Conservation (phyloP, 78 protist genomes). For the Cavenderia fasciculata region DNA sequence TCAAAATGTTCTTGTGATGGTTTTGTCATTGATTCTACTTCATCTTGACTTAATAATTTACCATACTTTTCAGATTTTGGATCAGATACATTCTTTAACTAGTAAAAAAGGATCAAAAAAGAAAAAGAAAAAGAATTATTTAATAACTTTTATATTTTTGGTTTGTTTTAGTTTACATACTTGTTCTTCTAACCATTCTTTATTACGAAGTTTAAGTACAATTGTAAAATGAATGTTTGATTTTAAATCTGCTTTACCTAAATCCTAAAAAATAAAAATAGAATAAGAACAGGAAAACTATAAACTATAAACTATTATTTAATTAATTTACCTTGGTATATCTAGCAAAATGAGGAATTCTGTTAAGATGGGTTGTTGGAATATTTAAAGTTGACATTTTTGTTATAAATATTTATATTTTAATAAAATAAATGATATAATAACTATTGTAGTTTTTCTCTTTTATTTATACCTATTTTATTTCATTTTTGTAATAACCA, state of each 20-base stretch:
- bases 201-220: conserved; percentile 51
- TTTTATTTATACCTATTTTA: not conserved
- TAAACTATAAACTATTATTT: not conserved
- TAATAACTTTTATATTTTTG: not conserved
- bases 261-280: conserved; percentile 16
- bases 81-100: conserved; percentile 30
- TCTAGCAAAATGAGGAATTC: conserved; percentile 30
- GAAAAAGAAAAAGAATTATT: not conserved
- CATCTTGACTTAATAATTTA: conserved; percentile 4
- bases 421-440: not conserved
- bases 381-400: not conserved
- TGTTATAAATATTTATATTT: too few species aligned
- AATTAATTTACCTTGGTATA: conserved; percentile 19
- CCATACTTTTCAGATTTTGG: conserved; percentile 57
- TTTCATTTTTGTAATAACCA: not conserved
- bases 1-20: conserved; percentile 68
- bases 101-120: not conserved
- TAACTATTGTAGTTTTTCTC: not conserved
- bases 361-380: not conserved
- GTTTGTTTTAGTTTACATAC: conserved; percentile 5
- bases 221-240: conserved; percentile 19
- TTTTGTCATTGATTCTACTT: conserved; percentile 45
- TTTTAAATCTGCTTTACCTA: conserved; percentile 27
- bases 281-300: not conserved
- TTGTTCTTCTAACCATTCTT: conserved; percentile 39